Conservation (phyloP, 2,329 filamentous ascomycete genomes). For the Teratosphaeriaceae sp. region DNA sequence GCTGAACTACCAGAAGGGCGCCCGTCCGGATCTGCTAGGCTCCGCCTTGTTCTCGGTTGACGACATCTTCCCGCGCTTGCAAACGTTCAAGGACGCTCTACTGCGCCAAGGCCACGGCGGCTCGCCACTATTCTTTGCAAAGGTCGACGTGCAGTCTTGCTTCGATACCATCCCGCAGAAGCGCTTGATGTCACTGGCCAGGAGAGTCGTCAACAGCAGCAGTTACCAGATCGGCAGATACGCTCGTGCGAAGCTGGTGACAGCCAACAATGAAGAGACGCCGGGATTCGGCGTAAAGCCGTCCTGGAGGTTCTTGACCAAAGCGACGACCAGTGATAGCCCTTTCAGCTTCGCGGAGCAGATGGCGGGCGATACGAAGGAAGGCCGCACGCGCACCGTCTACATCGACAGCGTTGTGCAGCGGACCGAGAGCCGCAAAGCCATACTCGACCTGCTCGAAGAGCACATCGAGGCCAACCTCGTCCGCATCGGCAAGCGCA, state of each 20-base stretch:
- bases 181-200: conserved; percentile 61
- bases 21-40: conserved; percentile 56
- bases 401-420: conserved; percentile 66
- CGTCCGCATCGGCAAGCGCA: conserved; percentile 81
- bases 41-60: conserved; percentile 73
- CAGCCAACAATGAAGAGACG: conserved; percentile 27
- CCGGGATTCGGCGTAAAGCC: conserved; percentile 28
- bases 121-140: conserved; percentile 70
- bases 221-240: conserved; percentile 69
- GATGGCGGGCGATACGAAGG: conserved; percentile 15
- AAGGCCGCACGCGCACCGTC: conserved; percentile 55
- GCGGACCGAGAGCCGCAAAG: conserved; percentile 49
- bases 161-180: conserved; percentile 93
- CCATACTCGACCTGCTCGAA: conserved; percentile 62
- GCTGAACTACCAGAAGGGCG: conserved; percentile 65
- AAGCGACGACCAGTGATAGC: conserved; percentile 27
- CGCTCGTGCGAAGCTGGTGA: conserved; percentile 57
- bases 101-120: conserved; percentile 26
- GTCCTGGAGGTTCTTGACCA: conserved; percentile 36
- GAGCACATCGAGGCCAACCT: conserved; percentile 82
- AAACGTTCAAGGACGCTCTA: conserved; percentile 56
- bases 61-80: conserved; percentile 70
- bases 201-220: conserved; percentile 48
- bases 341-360: conserved; percentile 26
- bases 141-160: conserved; percentile 84